Evolutionary conservation across 2,329 filamentous ascomycete species (phyloP), one percentile per base, ranked within the genome.

Genomic region (Penicillium sp.): DNA sequence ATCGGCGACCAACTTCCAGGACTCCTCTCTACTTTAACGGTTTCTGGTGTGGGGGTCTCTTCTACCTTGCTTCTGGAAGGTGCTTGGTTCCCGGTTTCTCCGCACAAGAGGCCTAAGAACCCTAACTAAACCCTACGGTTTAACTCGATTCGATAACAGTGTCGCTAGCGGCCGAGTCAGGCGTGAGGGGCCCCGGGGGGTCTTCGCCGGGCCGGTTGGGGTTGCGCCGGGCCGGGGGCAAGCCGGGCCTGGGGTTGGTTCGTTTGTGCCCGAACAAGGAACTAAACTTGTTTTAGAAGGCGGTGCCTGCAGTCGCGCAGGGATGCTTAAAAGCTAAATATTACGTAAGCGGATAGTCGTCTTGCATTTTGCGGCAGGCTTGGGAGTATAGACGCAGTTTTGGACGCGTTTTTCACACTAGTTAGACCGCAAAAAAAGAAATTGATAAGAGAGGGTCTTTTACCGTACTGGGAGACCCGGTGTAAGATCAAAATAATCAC

Each of bases 21-120:
- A 4, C 20, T 40, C n/a, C 5, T 26, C 21, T n/a, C 8, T 10
- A 9, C 20, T 29, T 42, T 24, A 27, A 42, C 39, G 39, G 39
- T 12, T 12, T 10, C 9, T 7, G n/a, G 39, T 27, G 39, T 42
- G 39, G 39, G 39, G 39, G 18, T 13, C 26, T 29, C 24, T 42
- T 42, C 39, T 29, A 42, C 15, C n/a, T 42, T 42, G 24, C 39
- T 42, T 42, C 39, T 42, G 39, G 39, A 42, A 42, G 39, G 39
- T 42, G 39, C 39, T 29, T 42, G 39, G 12, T 8, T 42, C 20
- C n/a, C 26, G 17, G 39, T 7, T 42, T 29, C 39, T 42, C 39
- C 39, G 39, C 39, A 42, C 4, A n/a, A 29, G 6, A 13, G 24
- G 17, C 4, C 37, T 23, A 26, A 17, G 37, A 40, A 7, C 21